phyloP scores from a whole-genome alignment of 352 stramenopile species.

The Phytophthora litchii region DNA sequence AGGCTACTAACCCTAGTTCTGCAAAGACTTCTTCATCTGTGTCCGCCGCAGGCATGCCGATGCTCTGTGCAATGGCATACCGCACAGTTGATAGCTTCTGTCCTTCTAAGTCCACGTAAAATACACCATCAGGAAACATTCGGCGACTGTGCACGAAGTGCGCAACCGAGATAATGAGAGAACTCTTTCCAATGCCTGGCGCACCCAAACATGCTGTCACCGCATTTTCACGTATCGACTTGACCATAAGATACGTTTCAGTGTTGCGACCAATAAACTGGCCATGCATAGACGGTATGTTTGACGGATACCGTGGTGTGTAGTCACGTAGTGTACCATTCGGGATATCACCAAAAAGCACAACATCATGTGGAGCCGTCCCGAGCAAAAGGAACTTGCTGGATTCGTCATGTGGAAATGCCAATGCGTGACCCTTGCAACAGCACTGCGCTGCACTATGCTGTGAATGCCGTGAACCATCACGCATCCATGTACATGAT shows the following conservation, averaged over 20 bases:
- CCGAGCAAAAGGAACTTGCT: constrained; percentile 82
- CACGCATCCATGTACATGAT: constrained; percentile 71
- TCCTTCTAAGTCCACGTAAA: constrained; percentile 85
- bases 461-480: constrained; percentile 68
- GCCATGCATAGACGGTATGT: constrained; percentile 82
- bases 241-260: constrained; percentile 82
- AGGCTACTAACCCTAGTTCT: constrained; percentile 52
- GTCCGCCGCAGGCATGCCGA: constrained; percentile 73
- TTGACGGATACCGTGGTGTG: constrained; percentile 71
- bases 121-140: constrained; percentile 82
- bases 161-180: constrained; percentile 79
- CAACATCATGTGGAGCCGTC: constrained; percentile 59
- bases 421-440: constrained; percentile 68
- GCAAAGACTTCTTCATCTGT: constrained; percentile 83
- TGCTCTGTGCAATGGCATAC: constrained; percentile 83
- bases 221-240: constrained; percentile 72
- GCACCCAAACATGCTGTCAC: constrained; percentile 77
- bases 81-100: constrained; percentile 80
- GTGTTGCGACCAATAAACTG: constrained; percentile 85
- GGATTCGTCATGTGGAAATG: constrained; percentile 83
- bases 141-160: constrained; percentile 81
- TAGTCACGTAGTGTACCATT: constrained; percentile 66
- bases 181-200: constrained; percentile 83
- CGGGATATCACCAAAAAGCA: constrained; percentile 72
- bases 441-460: constrained; percentile 75